Evolutionary conservation across 2,329 filamentous ascomycete genomes (phyloP).

Genomic region (Pseudogymnoascus sp.): DNA sequence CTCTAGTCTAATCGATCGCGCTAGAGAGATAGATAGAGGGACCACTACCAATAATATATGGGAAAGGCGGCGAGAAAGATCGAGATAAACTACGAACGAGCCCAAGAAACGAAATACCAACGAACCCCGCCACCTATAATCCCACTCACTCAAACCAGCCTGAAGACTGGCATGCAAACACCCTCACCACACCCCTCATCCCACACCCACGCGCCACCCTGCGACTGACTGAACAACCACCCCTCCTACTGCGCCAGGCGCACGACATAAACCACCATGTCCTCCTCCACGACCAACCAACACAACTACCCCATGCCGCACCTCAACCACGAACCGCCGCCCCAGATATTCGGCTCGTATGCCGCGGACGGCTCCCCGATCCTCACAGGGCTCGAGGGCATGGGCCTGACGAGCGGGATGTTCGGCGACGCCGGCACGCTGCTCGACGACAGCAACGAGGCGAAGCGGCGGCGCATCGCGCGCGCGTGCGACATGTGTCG

Average conservation of each 20-base stretch:
- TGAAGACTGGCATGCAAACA: background rate
- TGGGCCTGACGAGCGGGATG: slow-evolving; percentile 44
- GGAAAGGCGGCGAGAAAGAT: background rate
- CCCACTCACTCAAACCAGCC: background rate
- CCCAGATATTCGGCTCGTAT: slow-evolving; percentile 61
- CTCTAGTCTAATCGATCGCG: background rate
- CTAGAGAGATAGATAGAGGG: background rate
- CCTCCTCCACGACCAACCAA: background rate
- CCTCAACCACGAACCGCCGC: slow-evolving; percentile 55
- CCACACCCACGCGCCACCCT: background rate
- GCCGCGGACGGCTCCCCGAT: slow-evolving; percentile 51
- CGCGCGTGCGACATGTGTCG: slow-evolving; percentile 65
- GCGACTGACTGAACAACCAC: background rate
- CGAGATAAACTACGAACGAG: background rate
- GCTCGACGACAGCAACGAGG: slow-evolving; percentile 63
- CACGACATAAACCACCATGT: background rate
- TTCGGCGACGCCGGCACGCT: slow-evolving; percentile 48
- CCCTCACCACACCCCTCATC: background rate
- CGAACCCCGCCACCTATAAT: background rate
- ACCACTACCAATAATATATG: background rate
- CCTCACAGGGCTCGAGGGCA: slow-evolving; percentile 36
- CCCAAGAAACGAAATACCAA: background rate
- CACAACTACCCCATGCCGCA: background rate
- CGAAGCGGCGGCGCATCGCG: slow-evolving; percentile 50
- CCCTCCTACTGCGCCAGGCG: background rate